Base-by-base conservation (phyloP, 768 basidiomycete genomes). In the Mycena latifolia region DNA sequence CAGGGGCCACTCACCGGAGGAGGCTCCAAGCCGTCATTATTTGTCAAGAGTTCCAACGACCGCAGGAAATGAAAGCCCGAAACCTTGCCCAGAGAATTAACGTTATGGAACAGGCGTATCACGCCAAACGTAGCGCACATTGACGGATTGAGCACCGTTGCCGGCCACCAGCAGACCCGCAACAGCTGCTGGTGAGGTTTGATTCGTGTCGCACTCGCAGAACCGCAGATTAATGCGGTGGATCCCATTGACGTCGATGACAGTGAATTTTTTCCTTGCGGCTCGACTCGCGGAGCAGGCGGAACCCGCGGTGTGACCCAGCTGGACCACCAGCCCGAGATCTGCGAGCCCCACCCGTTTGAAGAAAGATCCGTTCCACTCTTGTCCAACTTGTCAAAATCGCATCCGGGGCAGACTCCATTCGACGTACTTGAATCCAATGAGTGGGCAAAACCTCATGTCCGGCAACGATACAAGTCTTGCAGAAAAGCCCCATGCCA, bases 31-130 rank as follows among this genome's bases (percentile, higher is more conserved):
- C 45, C 45, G 45, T 46, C 56, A 22, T 55, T 55, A 22, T 51
- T 51, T 1, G 50, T n/a, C 8, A 51, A 12, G 2, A 51, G 8
- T 20, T 51, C 48, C 6, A 55, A 39, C 17, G 54, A 55, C 3
- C 54, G 54, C 25, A 55, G 10, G 27, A 55, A 55, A 12, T 55
- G 29, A 35, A 14, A 35, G 0, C 35, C 41, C 0, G 53, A 37
- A 25, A 55, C 43, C 20, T 55, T 55, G 0, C 54, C 54, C 0
- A 55, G 39, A n/a, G 39, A 55, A 7, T 55, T 55, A 11, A 28
- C 24, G 0, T 43, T 18, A 17, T 55, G 25, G 14, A 55, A 55
- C 7, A 55, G 27, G 1, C 54, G 39, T 2, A 41, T 41, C 0
- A 11, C 25, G 27, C 28, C 29, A 28, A 55, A 55, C 0, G 54